phyloP scores from a whole-genome alignment of 2,329 filamentous ascomycete species.

The Microdochium trichocladiopsis region DNA sequence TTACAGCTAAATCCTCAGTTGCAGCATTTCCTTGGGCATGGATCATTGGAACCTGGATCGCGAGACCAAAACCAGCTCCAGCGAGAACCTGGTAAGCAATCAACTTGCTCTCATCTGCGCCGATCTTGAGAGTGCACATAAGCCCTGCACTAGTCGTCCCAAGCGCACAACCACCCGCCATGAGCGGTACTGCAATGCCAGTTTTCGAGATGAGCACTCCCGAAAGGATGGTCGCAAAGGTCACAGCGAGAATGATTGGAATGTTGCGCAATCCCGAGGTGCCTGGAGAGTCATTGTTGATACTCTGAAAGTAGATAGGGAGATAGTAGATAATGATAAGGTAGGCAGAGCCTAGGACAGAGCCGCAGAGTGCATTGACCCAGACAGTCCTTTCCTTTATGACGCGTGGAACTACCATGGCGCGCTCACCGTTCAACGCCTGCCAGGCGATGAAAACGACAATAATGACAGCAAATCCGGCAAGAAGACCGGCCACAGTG shows the following conservation, averaged over 20 bases:
- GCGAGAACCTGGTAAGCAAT: slow-evolving; percentile 34
- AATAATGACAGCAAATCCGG: too few species aligned
- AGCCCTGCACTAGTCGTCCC: slow-evolving; percentile 20
- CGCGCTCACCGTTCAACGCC: too few species aligned
- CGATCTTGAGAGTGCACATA: slow-evolving; percentile 18
- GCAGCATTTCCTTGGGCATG: slow-evolving; percentile 12
- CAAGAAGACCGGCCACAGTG: too few species aligned
- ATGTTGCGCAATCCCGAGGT: slow-evolving; percentile 26
- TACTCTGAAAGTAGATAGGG: slow-evolving; percentile 31
- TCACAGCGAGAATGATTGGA: slow-evolving; percentile 24
- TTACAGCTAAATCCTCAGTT: slow-evolving; percentile 24
- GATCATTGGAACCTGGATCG: slow-evolving; percentile 29
- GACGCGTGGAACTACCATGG: too few species aligned
- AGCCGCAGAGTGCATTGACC: slow-evolving; percentile 17
- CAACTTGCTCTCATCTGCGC: slow-evolving; percentile 24
- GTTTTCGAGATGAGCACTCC: slow-evolving; percentile 16
- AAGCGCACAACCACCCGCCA: slow-evolving; percentile 22
- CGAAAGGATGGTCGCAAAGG: slow-evolving; percentile 17
- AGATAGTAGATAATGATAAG: slow-evolving; percentile 29
- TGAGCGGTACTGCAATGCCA: slow-evolving; percentile 26
- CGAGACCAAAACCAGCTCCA: slow-evolving; percentile 25
- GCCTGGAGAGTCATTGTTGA: slow-evolving; percentile 21
- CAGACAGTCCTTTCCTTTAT: slow-evolving; percentile 22
- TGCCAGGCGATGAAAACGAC: too few species aligned
- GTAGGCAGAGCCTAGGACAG: slow-evolving; percentile 17